These are phyloP conservation scores for Agaricus blazei DNA, from an alignment of 768 basidiomycete species.

Conservation along the genomic window DNA sequence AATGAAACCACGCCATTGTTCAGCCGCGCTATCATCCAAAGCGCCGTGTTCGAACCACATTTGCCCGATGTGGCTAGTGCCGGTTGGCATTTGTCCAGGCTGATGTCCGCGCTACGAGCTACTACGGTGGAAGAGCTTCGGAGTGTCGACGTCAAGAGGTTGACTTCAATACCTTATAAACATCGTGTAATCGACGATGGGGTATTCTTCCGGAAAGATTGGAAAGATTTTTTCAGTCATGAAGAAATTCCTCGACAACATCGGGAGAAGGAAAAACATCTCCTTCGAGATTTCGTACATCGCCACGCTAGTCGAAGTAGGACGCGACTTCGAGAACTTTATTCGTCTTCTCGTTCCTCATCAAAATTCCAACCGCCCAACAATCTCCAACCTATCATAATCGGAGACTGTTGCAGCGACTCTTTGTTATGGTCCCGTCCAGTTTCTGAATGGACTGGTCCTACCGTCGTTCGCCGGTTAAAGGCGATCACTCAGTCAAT, in stretches of 20 bases:
- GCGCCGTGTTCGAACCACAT: conserved; percentile 56
- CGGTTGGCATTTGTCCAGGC: conserved; percentile 62
- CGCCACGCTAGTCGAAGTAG: conserved; percentile 15
- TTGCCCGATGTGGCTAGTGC: conserved; percentile 55
- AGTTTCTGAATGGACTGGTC: conserved; percentile 58
- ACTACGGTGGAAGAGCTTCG: conserved; percentile 60
- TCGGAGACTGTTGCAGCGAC: conserved; percentile 68
- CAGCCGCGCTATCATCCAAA: conserved; percentile 73
- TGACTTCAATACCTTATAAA: conserved; percentile 46
- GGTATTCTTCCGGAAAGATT: conserved; percentile 58
- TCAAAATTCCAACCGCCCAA: conserved; percentile 18
- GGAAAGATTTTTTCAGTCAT: conserved; percentile 43
- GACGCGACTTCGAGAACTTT: conserved; percentile 13
- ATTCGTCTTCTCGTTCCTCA: conserved; percentile 11
- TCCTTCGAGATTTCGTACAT: background rate
- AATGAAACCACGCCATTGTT: conserved; percentile 62
- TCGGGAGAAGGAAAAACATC: conserved; percentile 4
- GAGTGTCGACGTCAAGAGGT: conserved; percentile 48
- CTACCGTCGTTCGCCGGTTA: conserved; percentile 58
- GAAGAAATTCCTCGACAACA: conserved; percentile 18
- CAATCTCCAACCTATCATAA: conserved; percentile 63
- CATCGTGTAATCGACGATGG: conserved; percentile 65
- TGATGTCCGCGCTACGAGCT: conserved; percentile 51
- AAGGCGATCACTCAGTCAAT: conserved; percentile 74
- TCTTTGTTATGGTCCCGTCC: conserved; percentile 58